Evolutionary conservation across 2,329 filamentous ascomycete genomes (phyloP).

Genomic region (Sporothrix curviconia): DNA sequence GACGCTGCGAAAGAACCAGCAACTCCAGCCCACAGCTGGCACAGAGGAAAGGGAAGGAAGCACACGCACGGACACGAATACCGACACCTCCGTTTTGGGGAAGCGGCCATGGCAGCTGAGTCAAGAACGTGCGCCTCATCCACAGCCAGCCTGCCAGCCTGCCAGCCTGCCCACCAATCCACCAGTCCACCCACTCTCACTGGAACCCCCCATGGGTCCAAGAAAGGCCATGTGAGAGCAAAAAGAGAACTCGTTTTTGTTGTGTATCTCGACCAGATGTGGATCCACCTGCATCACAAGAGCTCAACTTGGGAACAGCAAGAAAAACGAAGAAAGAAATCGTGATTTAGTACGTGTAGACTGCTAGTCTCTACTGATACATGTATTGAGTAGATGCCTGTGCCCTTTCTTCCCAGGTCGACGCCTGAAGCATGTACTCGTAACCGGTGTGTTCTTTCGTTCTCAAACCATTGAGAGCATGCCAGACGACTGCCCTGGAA

Average conservation of each 20-base stretch:
- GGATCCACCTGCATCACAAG: not conserved
- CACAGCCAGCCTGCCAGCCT: not conserved
- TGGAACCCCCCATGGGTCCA: not conserved
- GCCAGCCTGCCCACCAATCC: not conserved
- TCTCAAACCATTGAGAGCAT: not conserved
- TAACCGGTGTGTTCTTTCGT: no score
- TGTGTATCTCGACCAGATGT: no score
- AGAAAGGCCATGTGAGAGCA: not conserved
- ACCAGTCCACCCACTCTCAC: not conserved
- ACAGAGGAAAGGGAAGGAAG: not conserved
- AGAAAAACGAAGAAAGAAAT: no score
- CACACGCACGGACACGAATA: not conserved
- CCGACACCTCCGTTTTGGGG: not conserved
- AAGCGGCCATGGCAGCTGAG: not conserved
- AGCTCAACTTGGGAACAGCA: no score
- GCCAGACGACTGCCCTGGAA: not conserved
- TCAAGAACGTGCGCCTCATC: not conserved
- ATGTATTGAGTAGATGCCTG: no score
- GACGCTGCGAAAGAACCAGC: not conserved
- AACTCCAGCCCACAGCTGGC: not conserved
- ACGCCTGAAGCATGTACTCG: no score
- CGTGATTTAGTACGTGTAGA: no score
- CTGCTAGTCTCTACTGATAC: no score
- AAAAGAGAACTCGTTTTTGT: no score
- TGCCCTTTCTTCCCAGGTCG: no score